phyloP scores from a whole-genome alignment of 2,329 filamentous ascomycete species.

The Ophiognomonia clavigignenti-juglandacearum region DNA sequence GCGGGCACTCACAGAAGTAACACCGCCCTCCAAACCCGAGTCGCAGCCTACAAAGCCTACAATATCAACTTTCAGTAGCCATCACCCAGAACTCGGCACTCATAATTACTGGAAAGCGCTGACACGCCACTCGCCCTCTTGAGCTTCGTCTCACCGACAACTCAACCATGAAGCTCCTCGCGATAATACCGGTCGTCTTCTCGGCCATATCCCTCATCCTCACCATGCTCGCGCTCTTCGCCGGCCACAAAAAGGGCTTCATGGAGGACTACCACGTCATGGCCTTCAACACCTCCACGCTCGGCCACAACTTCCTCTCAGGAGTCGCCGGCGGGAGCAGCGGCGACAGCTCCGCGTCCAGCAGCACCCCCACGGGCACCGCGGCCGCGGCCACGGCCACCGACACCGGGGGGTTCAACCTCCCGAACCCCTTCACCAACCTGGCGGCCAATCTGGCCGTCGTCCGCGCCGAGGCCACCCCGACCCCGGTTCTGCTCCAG shows the following conservation, averaged over 20 bases:
- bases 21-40: too few relatives aligned
- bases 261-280: slow-evolving; percentile 35
- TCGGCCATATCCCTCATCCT: slow-evolving; percentile 32
- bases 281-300: slow-evolving; percentile 36
- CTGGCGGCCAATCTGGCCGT: too few relatives aligned
- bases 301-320: slow-evolving; percentile 34
- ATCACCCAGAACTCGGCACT: too few relatives aligned
- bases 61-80: background rate
- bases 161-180: slow-evolving; percentile 14
- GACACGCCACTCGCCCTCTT: too few relatives aligned
- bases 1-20: too few relatives aligned
- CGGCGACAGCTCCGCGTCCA: slow-evolving; percentile 14
- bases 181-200: slow-evolving; percentile 26
- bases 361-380: slow-evolving; percentile 20
- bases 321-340: slow-evolving; percentile 7
- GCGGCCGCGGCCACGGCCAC: slow-evolving; percentile 17
- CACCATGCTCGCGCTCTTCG: slow-evolving; percentile 31
- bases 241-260: slow-evolving; percentile 30
- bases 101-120: too few relatives aligned
- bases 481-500: too few relatives aligned
- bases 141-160: too few relatives aligned
- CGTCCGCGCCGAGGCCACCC: too few relatives aligned
- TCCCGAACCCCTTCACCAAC: slow-evolving; percentile 16
- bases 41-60: background rate
- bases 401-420: slow-evolving; percentile 16